Conservation (phyloP, 352 stramenopile genomes). For the Pythium brachiatum region DNA sequence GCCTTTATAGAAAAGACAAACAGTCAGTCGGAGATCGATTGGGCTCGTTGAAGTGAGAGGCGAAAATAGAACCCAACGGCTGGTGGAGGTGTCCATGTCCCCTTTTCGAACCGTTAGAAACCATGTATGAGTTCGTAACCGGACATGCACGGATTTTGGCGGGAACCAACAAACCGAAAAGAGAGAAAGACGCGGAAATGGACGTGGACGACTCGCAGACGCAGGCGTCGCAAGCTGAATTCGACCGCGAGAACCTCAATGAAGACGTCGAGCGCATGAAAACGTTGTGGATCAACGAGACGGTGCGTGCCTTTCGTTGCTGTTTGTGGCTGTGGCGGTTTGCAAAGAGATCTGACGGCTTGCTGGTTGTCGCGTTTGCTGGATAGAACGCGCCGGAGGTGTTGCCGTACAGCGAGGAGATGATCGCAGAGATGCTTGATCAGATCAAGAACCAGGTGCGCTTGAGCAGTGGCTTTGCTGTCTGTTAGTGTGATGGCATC, state of each 20-base stretch:
- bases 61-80: not conserved
- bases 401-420: constrained; percentile 70
- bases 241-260: constrained; percentile 74
- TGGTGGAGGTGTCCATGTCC: too few species aligned
- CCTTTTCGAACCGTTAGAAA: too few species aligned
- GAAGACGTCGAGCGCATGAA: constrained; percentile 75
- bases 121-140: constrained; percentile 8
- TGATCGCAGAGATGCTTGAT: constrained; percentile 80
- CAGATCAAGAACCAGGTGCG: constrained; percentile 77
- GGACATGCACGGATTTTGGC: not conserved
- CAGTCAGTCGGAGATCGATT: too few species aligned
- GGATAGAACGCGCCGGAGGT: constrained; percentile 76
- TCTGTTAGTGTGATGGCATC: too few species aligned
- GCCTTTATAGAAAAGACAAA: not conserved
- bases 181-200: constrained; percentile 1
- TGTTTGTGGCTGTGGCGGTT: too few species aligned
- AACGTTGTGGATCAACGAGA: constrained; percentile 77
- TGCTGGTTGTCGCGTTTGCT: too few species aligned
- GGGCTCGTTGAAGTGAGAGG: not conserved
- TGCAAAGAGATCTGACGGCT: too few species aligned
- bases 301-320: too few species aligned
- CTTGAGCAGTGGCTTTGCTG: not conserved
- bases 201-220: constrained; percentile 27
- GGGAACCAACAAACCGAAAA: constrained; percentile 6
- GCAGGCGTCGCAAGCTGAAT: constrained; percentile 26